Base-by-base conservation (phyloP, 2,329 filamentous ascomycete genomes). In the Monosporascus sp. region DNA sequence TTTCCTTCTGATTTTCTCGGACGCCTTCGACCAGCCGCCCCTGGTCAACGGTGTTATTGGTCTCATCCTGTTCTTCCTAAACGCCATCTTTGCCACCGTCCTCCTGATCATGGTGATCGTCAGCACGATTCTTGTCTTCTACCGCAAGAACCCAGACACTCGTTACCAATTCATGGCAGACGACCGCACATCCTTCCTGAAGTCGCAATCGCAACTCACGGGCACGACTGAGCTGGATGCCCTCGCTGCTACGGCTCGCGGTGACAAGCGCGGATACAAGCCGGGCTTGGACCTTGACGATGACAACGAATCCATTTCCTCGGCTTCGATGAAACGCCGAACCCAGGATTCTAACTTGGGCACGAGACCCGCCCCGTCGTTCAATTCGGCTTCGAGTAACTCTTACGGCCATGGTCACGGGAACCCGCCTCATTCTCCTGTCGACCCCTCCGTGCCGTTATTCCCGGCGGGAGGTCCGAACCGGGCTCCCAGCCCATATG, bases 141-240 rank as follows among this genome's bases (percentile, higher is more conserved):
- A 88, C 65, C 88, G 88, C 56, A 92, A 92, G 80, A 91, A 94
- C 71, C 90, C 90, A 17, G 90, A 95, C 67, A 88, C 84, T 22
- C 85, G 90, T 53, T 95, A 95, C 73, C 89, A 93, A 70, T 90
- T 88, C 58, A 93, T 95, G 89, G 85, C 87, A 54, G 90, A 95
- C 66, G 90, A 95, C 72, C 86, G 90, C 64, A 88, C 88, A 52
- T 93, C 89, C 14, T 95, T 95, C 76, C 93, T 94, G 82, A 94
- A 94, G 76, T 93, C 89, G 26, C 87, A 91, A 66, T 86, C 87
- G 9, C 84, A 90, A 63, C 77, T 94, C 48, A 82, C 70, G 17
- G 71, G 72, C 31, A 88, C 85, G 16, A 92, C 87, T 3, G 90
- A 95, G 72, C 79, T 95, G 49, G 90, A 94, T 68, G 90, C 90